A percentile compares a stretch with the other conserved stretches of the same genome.
These are phyloP conservation scores for Nicotiana sylvestris DNA, from an alignment of 257 asterid species.

Conservation along the genomic window DNA sequence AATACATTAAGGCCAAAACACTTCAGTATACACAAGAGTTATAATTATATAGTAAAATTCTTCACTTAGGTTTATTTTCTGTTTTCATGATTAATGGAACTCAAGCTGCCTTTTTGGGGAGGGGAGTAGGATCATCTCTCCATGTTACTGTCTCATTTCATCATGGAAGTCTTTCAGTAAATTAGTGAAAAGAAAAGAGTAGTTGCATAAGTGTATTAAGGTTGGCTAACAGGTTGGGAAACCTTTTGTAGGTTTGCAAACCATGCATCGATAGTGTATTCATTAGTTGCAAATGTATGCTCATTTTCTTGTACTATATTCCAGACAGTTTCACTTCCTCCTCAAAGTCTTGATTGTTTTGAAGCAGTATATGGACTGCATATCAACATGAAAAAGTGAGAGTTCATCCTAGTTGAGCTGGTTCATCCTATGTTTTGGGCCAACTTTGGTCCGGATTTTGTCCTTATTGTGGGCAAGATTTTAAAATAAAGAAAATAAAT, in stretches of 20 bases:
- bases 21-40: not conserved
- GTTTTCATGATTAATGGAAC: not conserved
- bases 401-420: not conserved
- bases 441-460: too few species aligned
- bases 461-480: too few species aligned
- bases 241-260: too few species aligned
- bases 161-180: not conserved
- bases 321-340: not conserved
- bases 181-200: not conserved
- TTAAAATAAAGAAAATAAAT: too few species aligned
- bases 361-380: not conserved
- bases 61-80: not conserved
- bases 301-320: not conserved
- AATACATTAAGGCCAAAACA: too few species aligned
- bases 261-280: not conserved
- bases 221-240: not conserved
- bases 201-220: not conserved
- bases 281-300: too few species aligned
- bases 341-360: not conserved
- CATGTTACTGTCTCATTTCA: not conserved
- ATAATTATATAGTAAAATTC: not conserved
- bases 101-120: not conserved
- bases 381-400: not conserved
- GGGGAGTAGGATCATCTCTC: not conserved
- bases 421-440: not conserved